Percentiles rank a stretch among this genome's conserved stretches.
Evolutionary conservation across 371 early-diverging fungal genomes (phyloP).

Genomic region (Smittium culicis): DNA sequence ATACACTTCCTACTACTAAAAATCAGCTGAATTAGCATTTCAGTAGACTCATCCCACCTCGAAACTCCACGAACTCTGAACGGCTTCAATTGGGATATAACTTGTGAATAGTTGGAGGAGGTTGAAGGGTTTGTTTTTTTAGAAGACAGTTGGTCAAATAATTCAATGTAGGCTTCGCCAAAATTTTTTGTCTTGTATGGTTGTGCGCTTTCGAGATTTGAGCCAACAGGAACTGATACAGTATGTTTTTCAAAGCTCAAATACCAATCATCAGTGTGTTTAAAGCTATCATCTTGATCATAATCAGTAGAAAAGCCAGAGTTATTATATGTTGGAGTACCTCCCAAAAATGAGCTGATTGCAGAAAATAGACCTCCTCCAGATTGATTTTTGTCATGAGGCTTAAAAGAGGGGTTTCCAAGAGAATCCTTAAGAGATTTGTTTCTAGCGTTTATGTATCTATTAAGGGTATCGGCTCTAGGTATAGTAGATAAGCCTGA

Average conservation of each 20-base stretch:
- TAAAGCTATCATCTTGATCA: background rate
- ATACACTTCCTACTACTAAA: slow-evolving; percentile 19
- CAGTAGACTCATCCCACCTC: slow-evolving; percentile 22
- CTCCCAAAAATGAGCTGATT: slow-evolving; percentile 30
- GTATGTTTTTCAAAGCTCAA: background rate
- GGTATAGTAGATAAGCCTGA: slow-evolving; percentile 66
- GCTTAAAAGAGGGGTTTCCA: slow-evolving; percentile 62
- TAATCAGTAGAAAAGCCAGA: background rate
- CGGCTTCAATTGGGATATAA: background rate
- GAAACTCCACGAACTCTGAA: background rate
- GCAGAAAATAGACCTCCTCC: slow-evolving; percentile 28
- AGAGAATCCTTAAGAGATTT: background rate
- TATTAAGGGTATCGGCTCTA: slow-evolving; percentile 43
- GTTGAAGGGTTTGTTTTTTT: background rate
- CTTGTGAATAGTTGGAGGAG: background rate
- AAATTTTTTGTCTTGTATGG: background rate
- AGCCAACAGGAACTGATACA: background rate
- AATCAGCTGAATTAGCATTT: slow-evolving; percentile 18
- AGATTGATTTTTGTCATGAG: slow-evolving; percentile 40
- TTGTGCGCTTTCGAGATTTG: background rate
- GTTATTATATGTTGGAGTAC: slow-evolving; percentile 6
- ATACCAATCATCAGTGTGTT: background rate
- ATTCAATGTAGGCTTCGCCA: background rate
- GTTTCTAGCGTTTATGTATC: background rate
- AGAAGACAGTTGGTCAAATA: background rate